A percentile compares a stretch with the other conserved stretches of the same genome.
phyloP scores from a whole-genome alignment of 2,329 filamentous ascomycete genomes.

The Helicocarpus griseus region DNA sequence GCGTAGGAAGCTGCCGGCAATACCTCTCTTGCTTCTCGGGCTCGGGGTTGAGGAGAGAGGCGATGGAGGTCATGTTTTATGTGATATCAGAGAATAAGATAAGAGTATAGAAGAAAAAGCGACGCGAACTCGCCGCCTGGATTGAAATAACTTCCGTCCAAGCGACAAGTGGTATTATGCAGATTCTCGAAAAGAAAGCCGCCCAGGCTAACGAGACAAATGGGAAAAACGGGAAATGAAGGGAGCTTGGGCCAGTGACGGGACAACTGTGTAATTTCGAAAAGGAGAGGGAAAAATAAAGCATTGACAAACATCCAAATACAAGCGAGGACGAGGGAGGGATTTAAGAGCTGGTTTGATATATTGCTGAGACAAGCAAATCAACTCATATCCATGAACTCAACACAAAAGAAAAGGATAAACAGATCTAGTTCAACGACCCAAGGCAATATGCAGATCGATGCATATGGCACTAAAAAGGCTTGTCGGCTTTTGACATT shows the following conservation, averaged over 20 bases:
- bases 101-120: too few relatives aligned
- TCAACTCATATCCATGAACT: not conserved
- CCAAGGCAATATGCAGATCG: constrained; percentile 11
- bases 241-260: not conserved
- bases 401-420: constrained; percentile 8
- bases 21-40: constrained; percentile 30
- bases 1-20: constrained; percentile 24
- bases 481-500: constrained; percentile 11
- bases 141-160: not conserved
- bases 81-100: too few relatives aligned
- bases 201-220: constrained; percentile 1
- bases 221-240: constrained; percentile 2
- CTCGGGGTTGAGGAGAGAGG: constrained; percentile 57
- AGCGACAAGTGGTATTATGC: constrained; percentile 1
- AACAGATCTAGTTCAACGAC: constrained; percentile 8
- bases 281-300: not conserved
- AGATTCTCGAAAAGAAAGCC: constrained; percentile 4
- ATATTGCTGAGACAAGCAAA: not conserved
- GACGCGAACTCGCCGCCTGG: not conserved
- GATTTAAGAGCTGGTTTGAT: constrained; percentile 6
- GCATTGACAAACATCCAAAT: constrained; percentile 3
- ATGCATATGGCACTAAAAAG: constrained; percentile 9
- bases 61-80: constrained; percentile 52
- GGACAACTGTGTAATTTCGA: not conserved
- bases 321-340: constrained; percentile 7